Evolutionary conservation across 2,329 filamentous ascomycete genomes (phyloP).

Genomic region (Clarireedia homoeocarpa): DNA sequence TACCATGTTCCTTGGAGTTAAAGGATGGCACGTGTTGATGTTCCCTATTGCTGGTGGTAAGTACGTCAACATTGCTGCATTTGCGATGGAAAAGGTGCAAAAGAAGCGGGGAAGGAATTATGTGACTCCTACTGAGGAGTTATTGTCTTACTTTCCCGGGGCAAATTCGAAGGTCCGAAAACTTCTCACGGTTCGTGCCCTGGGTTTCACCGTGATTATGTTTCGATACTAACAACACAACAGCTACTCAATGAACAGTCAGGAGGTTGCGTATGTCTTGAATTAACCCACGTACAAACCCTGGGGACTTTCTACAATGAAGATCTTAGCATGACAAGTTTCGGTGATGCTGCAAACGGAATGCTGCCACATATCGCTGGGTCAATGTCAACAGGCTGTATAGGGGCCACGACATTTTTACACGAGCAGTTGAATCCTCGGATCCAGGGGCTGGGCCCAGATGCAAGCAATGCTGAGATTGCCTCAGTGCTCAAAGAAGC

Average conservation of each 20-base stretch:
- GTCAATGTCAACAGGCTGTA: slow-evolving; percentile 12
- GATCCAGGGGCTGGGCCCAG: not conserved
- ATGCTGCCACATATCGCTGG: slow-evolving; percentile 13
- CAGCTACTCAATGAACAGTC: slow-evolving; percentile 5
- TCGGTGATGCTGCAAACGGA: slow-evolving; percentile 12
- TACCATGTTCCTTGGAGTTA: slow-evolving; percentile 11
- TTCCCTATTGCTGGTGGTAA: slow-evolving; percentile 8
- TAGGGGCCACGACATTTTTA: slow-evolving; percentile 11
- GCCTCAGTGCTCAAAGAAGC: slow-evolving; percentile 1
- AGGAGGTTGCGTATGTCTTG: slow-evolving; percentile 8
- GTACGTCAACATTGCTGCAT: slow-evolving; percentile 10
- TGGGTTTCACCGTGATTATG: not conserved
- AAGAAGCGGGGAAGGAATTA: slow-evolving; percentile 11
- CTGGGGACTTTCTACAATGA: slow-evolving; percentile 7
- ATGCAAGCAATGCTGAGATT: slow-evolving; percentile 12
- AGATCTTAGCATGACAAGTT: slow-evolving; percentile 10
- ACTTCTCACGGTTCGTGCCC: slow-evolving; percentile 5
- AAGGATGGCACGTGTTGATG: slow-evolving; percentile 8
- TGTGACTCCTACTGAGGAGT: slow-evolving; percentile 8
- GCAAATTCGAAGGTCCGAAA: slow-evolving; percentile 7
- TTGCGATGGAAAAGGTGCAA: slow-evolving; percentile 6
- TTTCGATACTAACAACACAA: not conserved
- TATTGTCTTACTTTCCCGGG: slow-evolving; percentile 9
- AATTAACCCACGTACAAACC: slow-evolving; percentile 5
- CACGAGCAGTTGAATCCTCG: slow-evolving; percentile 11